Conservation (phyloP, 208 protist species). For the Acanthamoeba culbertsoni region DNA sequence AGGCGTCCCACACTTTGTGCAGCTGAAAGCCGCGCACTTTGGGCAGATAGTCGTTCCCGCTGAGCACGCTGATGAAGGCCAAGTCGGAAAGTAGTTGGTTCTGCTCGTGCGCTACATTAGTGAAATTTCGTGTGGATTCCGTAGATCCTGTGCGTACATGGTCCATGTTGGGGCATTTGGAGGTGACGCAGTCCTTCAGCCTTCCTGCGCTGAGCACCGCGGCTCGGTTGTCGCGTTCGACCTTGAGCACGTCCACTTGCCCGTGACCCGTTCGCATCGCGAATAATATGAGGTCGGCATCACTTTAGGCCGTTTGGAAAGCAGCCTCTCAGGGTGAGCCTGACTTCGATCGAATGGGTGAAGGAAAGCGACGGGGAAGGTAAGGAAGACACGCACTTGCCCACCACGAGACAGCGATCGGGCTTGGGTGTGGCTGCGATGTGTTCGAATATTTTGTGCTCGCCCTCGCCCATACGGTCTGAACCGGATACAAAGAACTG, state of each 20-base stretch:
- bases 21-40: constrained; percentile 29
- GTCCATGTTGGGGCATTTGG: not conserved
- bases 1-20: not conserved
- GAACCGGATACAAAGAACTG: constrained; percentile 43
- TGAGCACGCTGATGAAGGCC: not conserved
- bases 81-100: constrained; percentile 30
- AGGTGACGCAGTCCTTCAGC: not conserved
- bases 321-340: too few species aligned
- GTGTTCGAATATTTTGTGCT: constrained; percentile 56
- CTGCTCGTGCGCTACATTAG: not conserved
- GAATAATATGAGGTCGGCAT: constrained; percentile 47
- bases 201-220: not conserved
- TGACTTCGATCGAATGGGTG: not conserved
- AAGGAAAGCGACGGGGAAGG: not conserved
- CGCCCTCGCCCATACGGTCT: constrained; percentile 11
- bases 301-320: not conserved
- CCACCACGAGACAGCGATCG: constrained; percentile 49
- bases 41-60: constrained; percentile 49
- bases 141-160: not conserved
- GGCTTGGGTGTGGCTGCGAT: not conserved
- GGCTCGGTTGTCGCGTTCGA: not conserved
- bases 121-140: not conserved
- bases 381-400: not conserved
- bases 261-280: constrained; percentile 17
- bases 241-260: constrained; percentile 31